A percentile compares a stretch with the other conserved stretches of the same genome.
Conservation (phyloP, 2,329 filamentous ascomycete genomes). For the Exophiala xenobiotica region DNA sequence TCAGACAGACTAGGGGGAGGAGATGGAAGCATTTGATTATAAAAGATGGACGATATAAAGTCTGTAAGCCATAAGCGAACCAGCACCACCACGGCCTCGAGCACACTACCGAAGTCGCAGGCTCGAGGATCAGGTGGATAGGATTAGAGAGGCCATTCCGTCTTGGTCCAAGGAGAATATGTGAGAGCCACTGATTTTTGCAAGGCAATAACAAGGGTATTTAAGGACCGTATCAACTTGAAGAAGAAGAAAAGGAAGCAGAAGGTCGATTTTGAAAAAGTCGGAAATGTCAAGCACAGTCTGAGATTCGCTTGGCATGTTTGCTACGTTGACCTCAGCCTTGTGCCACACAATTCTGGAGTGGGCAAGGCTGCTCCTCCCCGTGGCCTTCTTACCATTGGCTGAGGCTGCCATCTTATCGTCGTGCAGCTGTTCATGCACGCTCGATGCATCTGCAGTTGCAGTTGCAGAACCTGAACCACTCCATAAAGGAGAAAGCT, state of each 20-base stretch:
- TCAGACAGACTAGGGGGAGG: neutral
- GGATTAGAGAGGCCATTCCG: neutral
- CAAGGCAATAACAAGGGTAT: constrained; percentile 2
- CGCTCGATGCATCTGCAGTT: too few species aligned
- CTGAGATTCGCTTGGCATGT: neutral
- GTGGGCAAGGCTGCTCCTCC: too few species aligned
- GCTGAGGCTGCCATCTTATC: too few species aligned
- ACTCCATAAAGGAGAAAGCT: too few species aligned
- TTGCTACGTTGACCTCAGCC: neutral
- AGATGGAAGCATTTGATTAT: neutral
- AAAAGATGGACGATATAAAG: too few species aligned
- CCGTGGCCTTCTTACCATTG: too few species aligned
- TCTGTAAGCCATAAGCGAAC: constrained; percentile 29
- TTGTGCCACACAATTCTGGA: too few species aligned
- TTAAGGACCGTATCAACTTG: neutral
- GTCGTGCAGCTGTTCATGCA: too few species aligned
- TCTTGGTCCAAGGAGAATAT: neutral
- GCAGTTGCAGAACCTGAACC: too few species aligned
- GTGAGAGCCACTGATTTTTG: neutral
- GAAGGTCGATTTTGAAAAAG: neutral
- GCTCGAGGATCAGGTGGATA: neutral
- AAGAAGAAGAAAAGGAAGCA: neutral
- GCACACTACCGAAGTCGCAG: neutral
- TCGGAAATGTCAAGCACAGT: neutral
- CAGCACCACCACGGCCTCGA: constrained; percentile 14